Base-by-base conservation (phyloP, 768 basidiomycete species). In the Chiua virens region DNA sequence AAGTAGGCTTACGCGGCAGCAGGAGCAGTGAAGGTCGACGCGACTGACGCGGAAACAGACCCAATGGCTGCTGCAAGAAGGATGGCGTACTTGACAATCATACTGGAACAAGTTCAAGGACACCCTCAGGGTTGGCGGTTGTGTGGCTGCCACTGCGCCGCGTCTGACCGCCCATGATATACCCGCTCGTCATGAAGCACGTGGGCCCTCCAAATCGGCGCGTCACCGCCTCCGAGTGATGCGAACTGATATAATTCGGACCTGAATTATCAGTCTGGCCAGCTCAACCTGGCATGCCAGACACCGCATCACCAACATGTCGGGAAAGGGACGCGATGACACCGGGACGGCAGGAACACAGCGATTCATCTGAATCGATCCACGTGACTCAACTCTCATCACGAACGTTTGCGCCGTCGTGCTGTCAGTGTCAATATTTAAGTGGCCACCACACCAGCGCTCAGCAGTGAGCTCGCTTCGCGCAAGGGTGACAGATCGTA, bases 1-100 rank as follows among this genome's bases (percentile, higher is more conserved):
- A 20, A 48, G 3, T 40, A 5, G 32, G 27, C 68, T 53, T 54
- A 68, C 66, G 63, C 40, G 27, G 67, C 44, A 17, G 68, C 66
- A 18, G 66, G 68, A 3, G 64, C 42, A 27, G 68, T 68, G 39
- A 68, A 68, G 42, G 57, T 59, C 21, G 68, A 54, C 15, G 56
- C 55, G 22, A 55, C 13, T 1, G 65, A 51, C 21, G 66, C 66
- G 11, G 53, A 69, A 17, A 60, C 60, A 42, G 48, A 46, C 42
- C 49, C 54, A n/a, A 51, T 49, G 9, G 18, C 42, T 40, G 54
- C 52, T 30, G 42, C 53, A 32, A 67, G 50, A 35, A 62, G 47
- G 40, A 58, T 9, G 4, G 51, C 43, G 28, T 42, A 45, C 41
- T 54, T 50, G 50, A 42, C 13, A 8, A 49, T 18, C 64, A 66